phyloP scores from a whole-genome alignment of 2,329 filamentous ascomycete genomes.

The Fusarium nurragi region DNA sequence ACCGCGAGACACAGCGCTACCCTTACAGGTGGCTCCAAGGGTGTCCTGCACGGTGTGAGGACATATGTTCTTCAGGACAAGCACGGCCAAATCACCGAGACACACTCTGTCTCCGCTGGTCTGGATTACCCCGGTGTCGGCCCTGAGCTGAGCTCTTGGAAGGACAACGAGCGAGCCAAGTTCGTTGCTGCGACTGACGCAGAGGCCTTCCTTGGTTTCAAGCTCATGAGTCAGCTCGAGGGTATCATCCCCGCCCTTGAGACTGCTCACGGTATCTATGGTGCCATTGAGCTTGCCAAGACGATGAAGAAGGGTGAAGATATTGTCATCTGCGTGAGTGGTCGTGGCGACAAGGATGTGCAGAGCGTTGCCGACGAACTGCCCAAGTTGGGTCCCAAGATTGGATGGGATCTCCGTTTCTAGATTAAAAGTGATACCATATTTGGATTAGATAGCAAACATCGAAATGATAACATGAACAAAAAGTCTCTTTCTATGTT shows the following conservation, averaged over 20 bases:
- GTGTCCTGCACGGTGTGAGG: conserved; percentile 93
- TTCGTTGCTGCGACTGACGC: conserved; percentile 94
- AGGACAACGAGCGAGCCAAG: conserved; percentile 84
- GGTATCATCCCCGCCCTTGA: conserved; percentile 97
- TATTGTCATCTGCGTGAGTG: conserved; percentile 92
- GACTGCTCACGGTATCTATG: conserved; percentile 90
- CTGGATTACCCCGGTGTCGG: conserved; percentile 98
- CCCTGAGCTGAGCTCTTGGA: conserved; percentile 91
- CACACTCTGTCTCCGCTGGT: conserved; percentile 95
- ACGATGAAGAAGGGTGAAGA: conserved; percentile 89
- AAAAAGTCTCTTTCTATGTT: conserved; percentile 24
- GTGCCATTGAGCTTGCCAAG: conserved; percentile 90
- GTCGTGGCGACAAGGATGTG: conserved; percentile 97
- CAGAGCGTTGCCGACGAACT: conserved; percentile 97
- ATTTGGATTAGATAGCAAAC: conserved; percentile 20
- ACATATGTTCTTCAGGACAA: conserved; percentile 95
- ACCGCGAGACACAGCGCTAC: conserved; percentile 89
- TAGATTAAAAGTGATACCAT: conserved; percentile 38
- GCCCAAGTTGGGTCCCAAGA: conserved; percentile 86
- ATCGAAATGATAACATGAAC: conserved; percentile 29
- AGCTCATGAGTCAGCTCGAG: conserved; percentile 84
- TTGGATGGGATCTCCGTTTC: conserved; percentile 77
- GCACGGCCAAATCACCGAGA: conserved; percentile 92
- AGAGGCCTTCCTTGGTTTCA: conserved; percentile 88
- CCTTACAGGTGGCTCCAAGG: conserved; percentile 84